Conservation (phyloP, 208 protist species). For the Leptomonas seymouri region DNA sequence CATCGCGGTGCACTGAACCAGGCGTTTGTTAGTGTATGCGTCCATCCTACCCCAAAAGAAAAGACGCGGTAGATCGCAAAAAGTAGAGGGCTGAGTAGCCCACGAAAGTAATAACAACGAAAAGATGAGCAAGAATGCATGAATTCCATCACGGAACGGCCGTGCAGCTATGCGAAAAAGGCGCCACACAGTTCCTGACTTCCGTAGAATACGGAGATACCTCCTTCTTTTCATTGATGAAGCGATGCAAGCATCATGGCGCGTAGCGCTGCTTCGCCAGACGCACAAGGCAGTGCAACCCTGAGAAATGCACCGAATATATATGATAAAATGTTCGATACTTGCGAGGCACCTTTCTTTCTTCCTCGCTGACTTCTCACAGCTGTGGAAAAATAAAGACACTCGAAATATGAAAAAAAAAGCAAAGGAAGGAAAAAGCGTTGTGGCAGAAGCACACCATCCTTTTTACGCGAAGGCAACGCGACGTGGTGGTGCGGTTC, state of each 20-base stretch:
- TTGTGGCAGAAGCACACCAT: not conserved
- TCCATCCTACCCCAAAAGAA: not conserved
- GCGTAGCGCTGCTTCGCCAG: not conserved
- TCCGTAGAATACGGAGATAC: conserved; percentile 9
- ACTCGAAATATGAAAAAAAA: conserved; percentile 10
- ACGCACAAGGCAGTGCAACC: not conserved
- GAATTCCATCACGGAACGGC: conserved; percentile 4
- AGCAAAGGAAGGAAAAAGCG: not conserved
- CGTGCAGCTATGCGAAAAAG: not conserved
- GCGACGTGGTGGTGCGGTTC: not conserved
- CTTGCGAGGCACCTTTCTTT: conserved; percentile 1
- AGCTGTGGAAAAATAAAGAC: not conserved
- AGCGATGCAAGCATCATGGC: not conserved
- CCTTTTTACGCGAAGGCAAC: not conserved
- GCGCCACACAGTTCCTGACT: not conserved
- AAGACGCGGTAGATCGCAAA: not conserved
- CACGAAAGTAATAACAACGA: conserved; percentile 4
- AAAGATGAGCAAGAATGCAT: conserved; percentile 17
- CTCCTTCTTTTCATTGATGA: conserved; percentile 14
- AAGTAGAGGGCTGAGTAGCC: not conserved
- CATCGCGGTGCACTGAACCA: conserved; percentile 22
- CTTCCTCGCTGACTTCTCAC: not conserved
- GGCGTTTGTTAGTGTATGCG: conserved; percentile 7
- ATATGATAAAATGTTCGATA: not conserved
- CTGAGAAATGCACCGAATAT: not conserved